phyloP scores from a whole-genome alignment of 441 rosid species.

The California macrophylla region DNA sequence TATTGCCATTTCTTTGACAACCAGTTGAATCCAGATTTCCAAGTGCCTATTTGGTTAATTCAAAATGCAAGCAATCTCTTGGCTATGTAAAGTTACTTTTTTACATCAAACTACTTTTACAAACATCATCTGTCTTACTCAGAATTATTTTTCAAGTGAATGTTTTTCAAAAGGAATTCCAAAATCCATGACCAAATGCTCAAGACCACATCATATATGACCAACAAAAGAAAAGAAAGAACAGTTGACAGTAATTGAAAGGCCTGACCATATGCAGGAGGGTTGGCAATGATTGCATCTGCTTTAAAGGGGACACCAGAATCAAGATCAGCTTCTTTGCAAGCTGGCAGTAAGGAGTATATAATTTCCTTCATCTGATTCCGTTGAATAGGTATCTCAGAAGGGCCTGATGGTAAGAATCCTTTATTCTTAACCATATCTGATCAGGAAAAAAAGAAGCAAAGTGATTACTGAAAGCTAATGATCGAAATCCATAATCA shows the following conservation, averaged over 20 bases:
- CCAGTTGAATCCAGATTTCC: not conserved
- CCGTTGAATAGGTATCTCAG: slow-evolving; percentile 83
- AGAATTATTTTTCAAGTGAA: not conserved
- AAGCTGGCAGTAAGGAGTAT: slow-evolving; percentile 80
- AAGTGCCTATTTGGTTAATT: not conserved
- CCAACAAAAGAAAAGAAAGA: slow-evolving; percentile 5
- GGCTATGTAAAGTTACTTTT: not conserved
- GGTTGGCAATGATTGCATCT: slow-evolving; percentile 96
- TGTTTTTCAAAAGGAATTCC: not conserved
- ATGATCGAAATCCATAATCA: slow-evolving; percentile 12
- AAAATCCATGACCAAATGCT: slow-evolving; percentile 6
- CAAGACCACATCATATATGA: not conserved
- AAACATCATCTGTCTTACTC: not conserved
- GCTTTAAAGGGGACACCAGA: slow-evolving; percentile 75
- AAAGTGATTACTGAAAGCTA: slow-evolving; percentile 18
- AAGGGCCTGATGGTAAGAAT: slow-evolving; percentile 93
- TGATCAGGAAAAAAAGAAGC: slow-evolving; percentile 32
- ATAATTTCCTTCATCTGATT: slow-evolving; percentile 87
- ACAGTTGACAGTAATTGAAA: slow-evolving; percentile 2
- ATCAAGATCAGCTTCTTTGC: slow-evolving; percentile 84
- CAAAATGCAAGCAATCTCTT: not conserved
- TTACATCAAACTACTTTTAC: not conserved
- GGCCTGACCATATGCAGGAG: slow-evolving; percentile 85
- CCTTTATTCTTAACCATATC: slow-evolving; percentile 99
- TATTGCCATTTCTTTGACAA: not conserved